Percentiles rank a stretch among this genome's conserved stretches.
These are phyloP conservation scores for Ogataea pini DNA, from an alignment of 805 yeast species.

Conservation along the genomic window DNA sequence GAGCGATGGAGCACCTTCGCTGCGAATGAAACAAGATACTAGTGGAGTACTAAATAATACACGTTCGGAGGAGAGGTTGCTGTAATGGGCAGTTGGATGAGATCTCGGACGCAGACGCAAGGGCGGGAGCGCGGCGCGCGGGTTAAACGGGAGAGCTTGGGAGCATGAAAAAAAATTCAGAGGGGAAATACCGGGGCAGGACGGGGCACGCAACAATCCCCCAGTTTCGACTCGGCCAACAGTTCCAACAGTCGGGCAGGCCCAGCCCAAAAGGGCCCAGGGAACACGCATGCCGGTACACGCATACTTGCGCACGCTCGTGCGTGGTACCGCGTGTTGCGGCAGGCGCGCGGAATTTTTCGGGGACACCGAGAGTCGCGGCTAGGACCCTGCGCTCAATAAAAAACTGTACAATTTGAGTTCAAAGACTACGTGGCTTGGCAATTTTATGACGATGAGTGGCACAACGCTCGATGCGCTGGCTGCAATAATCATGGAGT, in stretches of 20 bases:
- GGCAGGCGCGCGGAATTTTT: constrained; percentile 1
- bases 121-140: constrained; percentile 3
- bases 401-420: background rate
- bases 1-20: background rate
- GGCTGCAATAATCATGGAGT: background rate
- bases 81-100: constrained; percentile 1
- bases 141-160: background rate
- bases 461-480: background rate
- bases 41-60: background rate
- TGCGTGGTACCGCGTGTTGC: background rate
- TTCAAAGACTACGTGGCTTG: background rate
- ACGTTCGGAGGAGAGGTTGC: constrained; percentile 1
- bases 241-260: too few relatives aligned
- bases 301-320: background rate
- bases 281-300: background rate
- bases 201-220: too few relatives aligned
- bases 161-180: background rate
- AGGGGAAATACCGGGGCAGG: background rate
- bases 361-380: background rate
- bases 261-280: too few relatives aligned
- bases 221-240: too few relatives aligned
- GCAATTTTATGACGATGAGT: background rate
- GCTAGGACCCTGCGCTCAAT: background rate
- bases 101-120: constrained; percentile 2
- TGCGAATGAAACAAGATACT: background rate